Conservation (phyloP, 345 rosid genomes). For the Citrus hindsii region DNA sequence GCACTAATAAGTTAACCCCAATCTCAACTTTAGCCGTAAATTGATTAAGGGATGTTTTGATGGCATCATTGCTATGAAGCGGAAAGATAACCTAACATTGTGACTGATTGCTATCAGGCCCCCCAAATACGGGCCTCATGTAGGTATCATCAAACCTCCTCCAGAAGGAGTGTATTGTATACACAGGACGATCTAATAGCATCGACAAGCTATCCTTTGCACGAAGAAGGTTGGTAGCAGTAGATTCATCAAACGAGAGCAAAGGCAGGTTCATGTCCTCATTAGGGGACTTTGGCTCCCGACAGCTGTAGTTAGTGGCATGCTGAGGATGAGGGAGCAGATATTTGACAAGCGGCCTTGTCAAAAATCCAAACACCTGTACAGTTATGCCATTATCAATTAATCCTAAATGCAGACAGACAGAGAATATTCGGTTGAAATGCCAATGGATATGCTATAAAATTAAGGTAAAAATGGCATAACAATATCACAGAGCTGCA, state of each 20-base stretch:
- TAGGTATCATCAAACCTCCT: slow-evolving; percentile 72
- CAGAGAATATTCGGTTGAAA: not conserved
- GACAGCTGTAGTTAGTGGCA: not conserved
- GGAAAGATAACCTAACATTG: slow-evolving; percentile 36
- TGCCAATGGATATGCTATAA: not conserved
- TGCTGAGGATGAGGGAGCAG: slow-evolving; percentile 55
- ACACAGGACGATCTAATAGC: slow-evolving; percentile 75
- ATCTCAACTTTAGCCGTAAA: not conserved
- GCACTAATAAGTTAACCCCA: not conserved
- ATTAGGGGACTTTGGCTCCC: slow-evolving; percentile 40
- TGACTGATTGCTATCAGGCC: slow-evolving; percentile 37
- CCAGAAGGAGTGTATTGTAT: slow-evolving; percentile 83
- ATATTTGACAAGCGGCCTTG: slow-evolving; percentile 63
- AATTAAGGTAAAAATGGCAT: not conserved
- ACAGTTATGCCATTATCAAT: not conserved
- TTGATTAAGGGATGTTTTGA: not conserved
- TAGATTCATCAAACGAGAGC: slow-evolving; percentile 64
- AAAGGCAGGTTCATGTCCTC: slow-evolving; percentile 61
- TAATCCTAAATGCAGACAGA: not conserved
- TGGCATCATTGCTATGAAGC: not conserved
- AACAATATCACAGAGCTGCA: not conserved
- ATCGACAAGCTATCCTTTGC: slow-evolving; percentile 73
- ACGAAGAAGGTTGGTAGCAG: slow-evolving; percentile 57
- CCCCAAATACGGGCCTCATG: slow-evolving; percentile 92
- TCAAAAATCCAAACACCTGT: slow-evolving; percentile 87